These are phyloP conservation scores for Pythium dissotocum DNA, from an alignment of 352 stramenopile species.

Conservation along the genomic window DNA sequence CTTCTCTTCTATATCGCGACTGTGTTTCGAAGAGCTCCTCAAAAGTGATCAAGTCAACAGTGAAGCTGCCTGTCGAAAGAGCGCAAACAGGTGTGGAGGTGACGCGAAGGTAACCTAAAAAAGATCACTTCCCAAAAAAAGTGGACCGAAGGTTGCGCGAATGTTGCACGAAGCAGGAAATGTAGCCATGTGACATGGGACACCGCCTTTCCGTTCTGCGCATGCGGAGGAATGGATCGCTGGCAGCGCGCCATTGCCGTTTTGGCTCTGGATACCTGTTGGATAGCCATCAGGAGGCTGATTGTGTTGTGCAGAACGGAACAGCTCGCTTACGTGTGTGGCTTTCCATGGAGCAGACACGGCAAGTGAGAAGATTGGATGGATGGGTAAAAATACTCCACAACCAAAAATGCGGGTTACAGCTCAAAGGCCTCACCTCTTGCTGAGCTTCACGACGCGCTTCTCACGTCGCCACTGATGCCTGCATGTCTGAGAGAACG, in stretches of 20 bases:
- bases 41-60: too few species aligned
- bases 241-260: neutral
- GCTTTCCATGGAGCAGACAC: neutral
- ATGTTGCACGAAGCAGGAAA: neutral
- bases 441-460: neutral
- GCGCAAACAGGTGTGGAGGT: neutral
- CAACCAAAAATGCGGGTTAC: too few species aligned
- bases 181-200: slow-evolving; percentile 2
- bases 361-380: too few species aligned
- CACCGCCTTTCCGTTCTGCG: neutral
- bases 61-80: neutral
- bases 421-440: neutral
- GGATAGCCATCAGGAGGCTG: too few species aligned
- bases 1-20: neutral
- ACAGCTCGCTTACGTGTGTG: neutral
- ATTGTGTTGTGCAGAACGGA: neutral
- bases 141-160: neutral
- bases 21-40: neutral
- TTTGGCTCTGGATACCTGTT: too few species aligned
- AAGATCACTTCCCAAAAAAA: neutral
- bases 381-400: neutral
- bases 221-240: neutral
- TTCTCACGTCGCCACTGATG: neutral
- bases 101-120: slow-evolving; percentile 4
- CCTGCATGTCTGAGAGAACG: slow-evolving; percentile 2